A percentile compares a stretch with the other conserved stretches of the same genome.
Conservation (phyloP, 345 rosid genomes). For the Citrus mangshanensis region DNA sequence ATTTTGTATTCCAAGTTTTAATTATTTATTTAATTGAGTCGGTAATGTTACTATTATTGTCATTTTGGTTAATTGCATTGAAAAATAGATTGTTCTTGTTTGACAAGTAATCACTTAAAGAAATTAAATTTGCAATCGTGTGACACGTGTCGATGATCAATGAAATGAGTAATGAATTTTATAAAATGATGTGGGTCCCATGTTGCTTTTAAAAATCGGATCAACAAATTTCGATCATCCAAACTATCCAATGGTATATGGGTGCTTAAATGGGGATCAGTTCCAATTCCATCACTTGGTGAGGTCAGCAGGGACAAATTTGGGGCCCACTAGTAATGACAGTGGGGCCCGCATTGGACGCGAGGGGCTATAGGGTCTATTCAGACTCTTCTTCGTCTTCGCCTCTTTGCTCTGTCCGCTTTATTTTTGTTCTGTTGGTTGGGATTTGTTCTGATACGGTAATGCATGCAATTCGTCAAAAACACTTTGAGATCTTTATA, state of each 20-base stretch:
- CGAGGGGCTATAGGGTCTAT: background rate
- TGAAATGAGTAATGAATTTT: background rate
- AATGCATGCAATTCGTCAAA: background rate
- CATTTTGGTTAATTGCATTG: background rate
- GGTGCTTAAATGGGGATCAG: background rate
- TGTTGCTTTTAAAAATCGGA: background rate
- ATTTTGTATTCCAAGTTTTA: no score
- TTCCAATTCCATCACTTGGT: background rate
- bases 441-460: background rate
- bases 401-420: background rate
- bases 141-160: background rate
- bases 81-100: background rate
- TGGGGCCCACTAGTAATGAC: slow-evolving; percentile 3
- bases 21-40: background rate
- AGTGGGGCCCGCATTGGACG: slow-evolving; percentile 6
- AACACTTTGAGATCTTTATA: no score
- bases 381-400: slow-evolving; percentile 1
- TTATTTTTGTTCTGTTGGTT: background rate
- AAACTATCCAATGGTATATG: background rate
- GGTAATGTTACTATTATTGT: background rate
- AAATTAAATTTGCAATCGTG: background rate
- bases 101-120: background rate
- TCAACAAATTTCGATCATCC: background rate
- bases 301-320: slow-evolving; percentile 15
- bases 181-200: slow-evolving; percentile 15